These are phyloP conservation scores for Yamadazyma ubonensis DNA, from an alignment of 805 yeast species.

Conservation along the genomic window DNA sequence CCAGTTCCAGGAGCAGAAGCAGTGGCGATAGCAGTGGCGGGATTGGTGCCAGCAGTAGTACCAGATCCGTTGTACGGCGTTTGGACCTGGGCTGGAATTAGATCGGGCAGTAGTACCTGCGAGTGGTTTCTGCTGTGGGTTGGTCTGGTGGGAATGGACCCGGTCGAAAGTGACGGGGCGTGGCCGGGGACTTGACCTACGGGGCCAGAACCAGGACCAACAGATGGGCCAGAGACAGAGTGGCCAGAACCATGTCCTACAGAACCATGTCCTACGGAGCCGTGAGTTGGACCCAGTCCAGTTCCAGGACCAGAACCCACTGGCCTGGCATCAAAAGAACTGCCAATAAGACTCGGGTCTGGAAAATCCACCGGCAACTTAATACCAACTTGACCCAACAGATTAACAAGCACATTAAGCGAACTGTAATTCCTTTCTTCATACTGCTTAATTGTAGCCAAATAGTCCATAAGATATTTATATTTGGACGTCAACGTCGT, in stretches of 20 bases:
- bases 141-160: background rate
- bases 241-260: no score
- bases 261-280: no score
- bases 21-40: no score
- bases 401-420: constrained; percentile 48
- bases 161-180: background rate
- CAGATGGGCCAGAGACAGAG: no score
- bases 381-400: constrained; percentile 58
- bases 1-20: no score
- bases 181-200: no score
- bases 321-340: background rate
- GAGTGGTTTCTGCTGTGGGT: constrained; percentile 6
- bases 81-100: background rate
- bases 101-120: background rate
- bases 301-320: background rate
- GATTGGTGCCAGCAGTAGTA: no score
- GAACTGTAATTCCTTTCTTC: constrained; percentile 58
- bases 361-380: constrained; percentile 69
- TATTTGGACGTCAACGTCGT: constrained; percentile 54
- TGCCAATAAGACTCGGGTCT: constrained; percentile 22
- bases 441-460: constrained; percentile 53
- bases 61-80: background rate
- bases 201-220: background rate
- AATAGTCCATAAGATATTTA: constrained; percentile 60
- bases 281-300: no score